Base-by-base conservation (phyloP, 352 stramenopile species). In the Globisporangium canariense region DNA sequence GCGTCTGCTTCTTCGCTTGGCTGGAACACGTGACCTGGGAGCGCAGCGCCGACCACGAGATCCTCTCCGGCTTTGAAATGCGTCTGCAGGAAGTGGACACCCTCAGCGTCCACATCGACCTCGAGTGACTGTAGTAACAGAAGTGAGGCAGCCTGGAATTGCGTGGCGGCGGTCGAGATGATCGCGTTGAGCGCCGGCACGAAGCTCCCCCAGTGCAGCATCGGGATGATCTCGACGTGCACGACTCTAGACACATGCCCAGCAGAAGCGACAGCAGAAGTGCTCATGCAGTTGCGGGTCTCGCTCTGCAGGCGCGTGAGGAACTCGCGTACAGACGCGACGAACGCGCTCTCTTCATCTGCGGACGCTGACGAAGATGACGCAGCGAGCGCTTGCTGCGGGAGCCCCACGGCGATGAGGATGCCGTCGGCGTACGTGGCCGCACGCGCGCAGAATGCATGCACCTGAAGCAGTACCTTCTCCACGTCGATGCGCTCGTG, bases 151-250 rank as follows among this genome's bases (percentile, higher is more conserved):
- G 65, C 32, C 1, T 78, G 83, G 63, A 89, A 90, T 62, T 59
- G 58, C n/a, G 78, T 79, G 4, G 78, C 70, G 2, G 91, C 83
- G n/a, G 83, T 91, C 2, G 62, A 65, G 2, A 98, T 68, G 38
- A 98, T 78, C 25, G 95, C 94, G 72, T 98, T 99, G 20, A 99
- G 70, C 13, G 95, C 96, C n/a, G 95, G 93, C 40, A 98, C 83
- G 62, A 99, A 99, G 59, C 89, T 86, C 20, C 93, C 95, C 96
- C 96, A 99, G 49, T 97, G 88, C 51, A 90, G 86, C 41, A 99
- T 90, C 16, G 92, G 83, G n/a, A 99, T 69, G 40, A 99, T 72
- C 52, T 81, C 58, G 18, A 96, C 70, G 0, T 57, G 64, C 14
- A 68, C 49, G 5, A 20, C 9, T 14, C 71, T 73, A 7, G 54